Evolutionary conservation across 306 rosid species (phyloP).

Genomic region (Citrullus mucosospermus): DNA sequence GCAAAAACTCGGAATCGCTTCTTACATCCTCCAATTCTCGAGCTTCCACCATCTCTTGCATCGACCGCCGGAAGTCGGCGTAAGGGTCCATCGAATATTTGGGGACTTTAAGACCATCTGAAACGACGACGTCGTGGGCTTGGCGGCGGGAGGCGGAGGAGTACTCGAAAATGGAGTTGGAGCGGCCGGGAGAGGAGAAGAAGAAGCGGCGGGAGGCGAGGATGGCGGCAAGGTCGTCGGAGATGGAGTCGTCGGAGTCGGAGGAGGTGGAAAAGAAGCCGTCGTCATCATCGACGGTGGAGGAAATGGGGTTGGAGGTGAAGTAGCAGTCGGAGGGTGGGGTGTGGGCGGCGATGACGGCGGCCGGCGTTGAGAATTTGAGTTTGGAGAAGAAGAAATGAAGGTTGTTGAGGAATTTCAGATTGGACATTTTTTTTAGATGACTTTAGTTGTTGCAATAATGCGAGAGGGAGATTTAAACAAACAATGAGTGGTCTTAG

Average conservation of each 20-base stretch:
- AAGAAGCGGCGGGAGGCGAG: conserved; percentile 68
- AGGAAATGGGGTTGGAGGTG: conserved; percentile 6
- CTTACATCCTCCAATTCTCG: conserved; percentile 17
- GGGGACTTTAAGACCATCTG: conserved; percentile 23
- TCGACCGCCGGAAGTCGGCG: conserved; percentile 42
- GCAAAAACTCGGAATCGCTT: conserved; percentile 40
- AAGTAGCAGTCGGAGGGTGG: conserved; percentile 18
- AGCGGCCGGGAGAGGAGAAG: conserved; percentile 79
- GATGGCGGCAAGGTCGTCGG: conserved; percentile 44
- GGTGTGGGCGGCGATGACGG: not conserved
- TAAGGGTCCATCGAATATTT: conserved; percentile 43
- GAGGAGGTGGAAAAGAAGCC: conserved; percentile 8
- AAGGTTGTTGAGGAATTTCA: not conserved
- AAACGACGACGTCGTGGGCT: not conserved
- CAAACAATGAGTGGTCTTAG: not conserved
- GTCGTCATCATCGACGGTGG: conserved; percentile 4
- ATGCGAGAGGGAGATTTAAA: not conserved
- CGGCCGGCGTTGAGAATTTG: conserved; percentile 30
- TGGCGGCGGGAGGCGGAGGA: not conserved
- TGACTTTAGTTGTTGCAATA: not conserved
- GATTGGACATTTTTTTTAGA: not conserved
- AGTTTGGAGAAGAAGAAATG: conserved; percentile 31
- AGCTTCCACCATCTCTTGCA: conserved; percentile 54
- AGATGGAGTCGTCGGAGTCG: conserved; percentile 14
- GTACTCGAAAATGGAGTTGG: conserved; percentile 71